Conservation (phyloP, 345 rosid genomes). For the Murraya koenigii region DNA sequence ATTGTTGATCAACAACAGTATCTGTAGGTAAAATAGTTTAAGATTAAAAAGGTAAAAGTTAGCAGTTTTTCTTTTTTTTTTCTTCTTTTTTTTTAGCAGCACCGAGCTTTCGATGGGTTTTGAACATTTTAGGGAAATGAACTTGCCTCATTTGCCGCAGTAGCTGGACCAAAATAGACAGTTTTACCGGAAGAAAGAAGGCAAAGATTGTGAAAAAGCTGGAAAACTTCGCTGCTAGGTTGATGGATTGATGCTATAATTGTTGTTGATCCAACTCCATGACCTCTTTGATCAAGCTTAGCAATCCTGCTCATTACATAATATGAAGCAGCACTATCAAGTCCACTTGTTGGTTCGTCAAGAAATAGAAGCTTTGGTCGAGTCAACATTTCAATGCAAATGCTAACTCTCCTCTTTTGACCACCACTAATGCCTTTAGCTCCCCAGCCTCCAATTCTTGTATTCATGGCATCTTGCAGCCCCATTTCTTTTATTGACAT, state of each 20-base stretch:
- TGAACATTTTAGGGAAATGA: not conserved
- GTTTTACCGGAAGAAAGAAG: conserved; percentile 47
- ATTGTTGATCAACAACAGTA: no score
- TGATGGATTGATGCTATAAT: conserved; percentile 51
- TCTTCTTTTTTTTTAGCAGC: no score
- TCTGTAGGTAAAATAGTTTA: no score
- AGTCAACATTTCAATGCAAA: conserved; percentile 52
- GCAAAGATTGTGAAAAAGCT: conserved; percentile 47
- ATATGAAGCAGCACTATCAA: conserved; percentile 50
- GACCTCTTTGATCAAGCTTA: conserved; percentile 19
- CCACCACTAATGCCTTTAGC: conserved; percentile 55
- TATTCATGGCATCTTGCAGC: conserved; percentile 30
- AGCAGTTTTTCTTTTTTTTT: no score
- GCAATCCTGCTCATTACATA: conserved; percentile 46
- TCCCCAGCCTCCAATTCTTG: conserved; percentile 50
- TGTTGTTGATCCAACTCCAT: conserved; percentile 24
- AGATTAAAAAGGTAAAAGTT: no score
- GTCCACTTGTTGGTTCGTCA: conserved; percentile 64
- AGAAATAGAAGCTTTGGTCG: conserved; percentile 49
- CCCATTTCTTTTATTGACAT: conserved; percentile 55
- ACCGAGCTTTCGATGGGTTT: no score
- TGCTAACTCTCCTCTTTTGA: conserved; percentile 61
- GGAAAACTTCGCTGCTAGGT: conserved; percentile 48
- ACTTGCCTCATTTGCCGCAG: conserved; percentile 33
- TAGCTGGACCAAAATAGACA: conserved; percentile 48